phyloP scores from a whole-genome alignment of 176 grass and related monocot species.

The Hordeum vulgare region MorexV3_pseudomolecules_assembly NC_058520.1:292332646-292333145 shows the following conservation, averaged over 20 bases:
- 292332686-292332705: slow-evolving; percentile 94
- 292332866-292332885: not conserved
- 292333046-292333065: too few species aligned
- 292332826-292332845: not conserved
- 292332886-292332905: not conserved
- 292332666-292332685: slow-evolving; percentile 70
- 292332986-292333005: too few species aligned
- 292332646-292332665: slow-evolving; percentile 95
- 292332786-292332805: not conserved
- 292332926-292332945: not conserved
- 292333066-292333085: too few species aligned
- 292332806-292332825: not conserved
- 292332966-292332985: too few species aligned
- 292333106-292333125: too few species aligned
- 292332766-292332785: not conserved
- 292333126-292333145: too few species aligned
- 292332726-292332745: slow-evolving; percentile 6
- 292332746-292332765: not conserved
- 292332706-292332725: slow-evolving; percentile 29
- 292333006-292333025: too few species aligned
- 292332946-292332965: not conserved
- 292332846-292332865: not conserved
- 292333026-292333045: too few species aligned
- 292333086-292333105: too few species aligned
- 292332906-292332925: not conserved